A percentile compares a stretch with the other conserved stretches of the same genome.
phyloP scores from a whole-genome alignment of 768 basidiomycete genomes.

The Daedalea quercina region DNA sequence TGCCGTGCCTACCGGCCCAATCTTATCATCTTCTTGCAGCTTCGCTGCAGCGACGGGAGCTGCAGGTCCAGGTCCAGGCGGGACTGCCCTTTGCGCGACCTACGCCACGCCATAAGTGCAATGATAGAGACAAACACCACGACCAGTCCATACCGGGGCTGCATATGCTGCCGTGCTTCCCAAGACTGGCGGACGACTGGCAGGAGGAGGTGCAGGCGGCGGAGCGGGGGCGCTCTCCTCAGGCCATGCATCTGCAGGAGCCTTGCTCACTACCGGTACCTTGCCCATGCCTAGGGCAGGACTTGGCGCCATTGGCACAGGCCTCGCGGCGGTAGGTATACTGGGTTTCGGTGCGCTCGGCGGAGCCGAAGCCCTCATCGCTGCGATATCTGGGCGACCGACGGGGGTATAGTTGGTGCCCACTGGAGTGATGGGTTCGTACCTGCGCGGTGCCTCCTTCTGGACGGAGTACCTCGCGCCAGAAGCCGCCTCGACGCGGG shows the following conservation, averaged over 20 bases:
- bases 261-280: conserved; percentile 12
- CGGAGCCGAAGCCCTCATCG: conserved; percentile 31
- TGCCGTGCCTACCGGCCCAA: conserved; percentile 79
- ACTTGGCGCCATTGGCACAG: conserved; percentile 35
- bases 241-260: conserved; percentile 49
- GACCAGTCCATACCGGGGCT: conserved; percentile 5
- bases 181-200: conserved; percentile 19
- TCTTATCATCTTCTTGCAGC: conserved; percentile 73
- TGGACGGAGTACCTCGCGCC: conserved; percentile 88
- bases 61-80: conserved; percentile 28
- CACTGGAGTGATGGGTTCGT: conserved; percentile 77
- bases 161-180: conserved; percentile 33
- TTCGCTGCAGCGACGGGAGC: conserved; percentile 54
- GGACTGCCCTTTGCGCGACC: conserved; percentile 21
- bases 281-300: conserved; percentile 21
- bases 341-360: conserved; percentile 23
- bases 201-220: conserved; percentile 24
- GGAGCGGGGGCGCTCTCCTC: conserved; percentile 38
- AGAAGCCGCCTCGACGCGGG: conserved; percentile 79
- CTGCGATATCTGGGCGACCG: conserved; percentile 64
- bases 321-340: conserved; percentile 36
- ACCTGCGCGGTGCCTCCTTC: conserved; percentile 64
- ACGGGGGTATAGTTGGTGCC: conserved; percentile 73
- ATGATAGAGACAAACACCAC: neutral
- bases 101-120: conserved; percentile 6